Conservation (phyloP, 2,329 filamentous ascomycete species). For the Colletotrichum horii region DNA sequence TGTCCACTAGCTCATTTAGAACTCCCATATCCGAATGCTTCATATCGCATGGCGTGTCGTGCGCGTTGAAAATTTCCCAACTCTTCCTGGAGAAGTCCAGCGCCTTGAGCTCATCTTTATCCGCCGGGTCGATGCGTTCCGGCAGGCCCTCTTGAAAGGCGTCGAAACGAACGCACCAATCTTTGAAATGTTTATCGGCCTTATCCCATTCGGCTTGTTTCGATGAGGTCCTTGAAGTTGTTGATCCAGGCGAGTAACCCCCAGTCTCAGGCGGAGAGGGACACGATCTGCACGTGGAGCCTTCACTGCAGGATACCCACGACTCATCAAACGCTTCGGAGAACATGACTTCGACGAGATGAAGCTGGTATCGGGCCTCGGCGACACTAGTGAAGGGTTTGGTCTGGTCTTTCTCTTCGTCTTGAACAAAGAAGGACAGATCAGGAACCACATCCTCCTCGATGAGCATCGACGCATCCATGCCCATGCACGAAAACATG, state of each 20-base stretch:
- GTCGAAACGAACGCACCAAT: conserved; percentile 5
- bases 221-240: neutral
- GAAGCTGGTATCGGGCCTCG: neutral
- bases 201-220: neutral
- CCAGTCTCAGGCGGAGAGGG: neutral
- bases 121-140: neutral
- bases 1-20: neutral
- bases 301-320: neutral
- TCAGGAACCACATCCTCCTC: conserved; percentile 8
- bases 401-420: neutral
- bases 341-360: neutral
- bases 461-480: conserved; percentile 3
- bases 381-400: neutral
- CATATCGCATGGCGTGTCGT: neutral
- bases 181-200: neutral
- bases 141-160: neutral
- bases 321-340: neutral
- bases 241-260: neutral
- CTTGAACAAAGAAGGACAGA: neutral
- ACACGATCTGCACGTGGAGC: neutral
- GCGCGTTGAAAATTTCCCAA: neutral
- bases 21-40: neutral
- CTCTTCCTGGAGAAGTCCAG: neutral
- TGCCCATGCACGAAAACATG: conserved; percentile 12
- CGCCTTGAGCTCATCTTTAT: neutral